Base-by-base conservation (phyloP, 495 filamentous ascomycete species). In the Penicillium macrosclerotiorum region DNA sequence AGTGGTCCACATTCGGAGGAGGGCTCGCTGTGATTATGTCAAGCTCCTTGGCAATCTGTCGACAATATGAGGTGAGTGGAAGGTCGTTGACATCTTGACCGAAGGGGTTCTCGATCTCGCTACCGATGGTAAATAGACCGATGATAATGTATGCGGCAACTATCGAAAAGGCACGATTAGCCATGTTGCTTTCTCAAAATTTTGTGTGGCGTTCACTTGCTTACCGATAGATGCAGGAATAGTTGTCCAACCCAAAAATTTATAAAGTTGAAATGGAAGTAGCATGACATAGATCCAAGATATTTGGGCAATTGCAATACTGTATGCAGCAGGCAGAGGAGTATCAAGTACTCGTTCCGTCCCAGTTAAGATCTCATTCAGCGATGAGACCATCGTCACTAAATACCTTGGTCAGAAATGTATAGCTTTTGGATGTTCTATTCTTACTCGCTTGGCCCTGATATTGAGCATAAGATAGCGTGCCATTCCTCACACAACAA, bases 81-180 rank as follows among this genome's bases (percentile, higher is more conserved):
- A 95, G 72, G 59, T 95, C 90, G 57, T 94, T 94, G 49, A 90
- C 88, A 60, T 94, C 90, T 41, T 81, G 69, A 17, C 90, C 89
- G 62, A 95, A 94, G 5, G 89, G 89, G 60, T 94, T 89, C 62
- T 95, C 89, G 52, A 95, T 84, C 65, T 94, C 88, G 53, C 82
- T 80, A 14, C 90, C 88, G 52, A 91, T 90, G 58, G 87, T 81
- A 25, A 88, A 82, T 48, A 95, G 81, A 13, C 86, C 89, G 46
- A 95, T 78, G 57, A 95, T 92, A 49, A 94, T 93, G 60, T 95
- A 94, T 6, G 88, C 86, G 14, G 88, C 85, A 11, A 81, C 69
- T 72, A 12, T 5, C 4, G 9, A 18, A 8, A n/a, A 19, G 4
- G 3, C 2, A 14, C 11, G 33, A 31, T 57, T 26, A 7, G 20